Evolutionary conservation across 345 rosid genomes (phyloP), one percentile per base, ranked within the genome.

Genomic region (Odontarrhena argentea): DNA sequence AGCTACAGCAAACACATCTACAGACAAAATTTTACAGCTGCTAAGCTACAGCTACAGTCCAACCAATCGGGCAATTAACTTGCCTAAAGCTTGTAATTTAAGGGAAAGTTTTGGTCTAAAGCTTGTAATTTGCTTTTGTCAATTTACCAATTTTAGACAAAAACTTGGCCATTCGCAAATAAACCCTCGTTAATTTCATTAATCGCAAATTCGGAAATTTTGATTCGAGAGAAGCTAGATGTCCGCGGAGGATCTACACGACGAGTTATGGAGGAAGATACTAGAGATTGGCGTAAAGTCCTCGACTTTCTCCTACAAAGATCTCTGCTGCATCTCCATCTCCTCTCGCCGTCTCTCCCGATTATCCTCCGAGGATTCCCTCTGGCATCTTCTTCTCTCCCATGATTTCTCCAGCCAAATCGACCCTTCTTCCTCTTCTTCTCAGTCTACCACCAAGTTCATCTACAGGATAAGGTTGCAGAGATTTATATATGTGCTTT

Each of bases 311-410:
- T 74, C 70, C 9, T 83, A 62, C 76, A 87, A 79, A 70, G 97
- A 90, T 59, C 81, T 93, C n/a, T 90, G 97, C 18, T 75, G 89
- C 76, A 43, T 90, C 77, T 86, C 99, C 4, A 90, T 93, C 81
- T 70, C 89, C 69, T 83, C 94, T 72, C 75, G 79, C 11, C 87
- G 88, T 69, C 94, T 86, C 67, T 80, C 28, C 69, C 85, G 88
- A 6, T 81, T 90, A 34, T 85, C 95, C 69, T 34, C 37, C 4
- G 96, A 88, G 42, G 83, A 85, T 78, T 71, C 87, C 4, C 77
- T 90, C 75, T 93, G 95, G 95, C 73, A 76, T 41, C 67, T 8
- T 61, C 75, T 90, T 9, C 83, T 90, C 68, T 65, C 79, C 62
- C 54, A 76, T 65, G 89, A 90, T 80, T 84, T 78, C 61, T 69